A percentile compares a stretch with the other conserved stretches of the same genome.
Evolutionary conservation across 1,284 basidiomycete species (phyloP).

Genomic region (Ustilago esculenta): DNA sequence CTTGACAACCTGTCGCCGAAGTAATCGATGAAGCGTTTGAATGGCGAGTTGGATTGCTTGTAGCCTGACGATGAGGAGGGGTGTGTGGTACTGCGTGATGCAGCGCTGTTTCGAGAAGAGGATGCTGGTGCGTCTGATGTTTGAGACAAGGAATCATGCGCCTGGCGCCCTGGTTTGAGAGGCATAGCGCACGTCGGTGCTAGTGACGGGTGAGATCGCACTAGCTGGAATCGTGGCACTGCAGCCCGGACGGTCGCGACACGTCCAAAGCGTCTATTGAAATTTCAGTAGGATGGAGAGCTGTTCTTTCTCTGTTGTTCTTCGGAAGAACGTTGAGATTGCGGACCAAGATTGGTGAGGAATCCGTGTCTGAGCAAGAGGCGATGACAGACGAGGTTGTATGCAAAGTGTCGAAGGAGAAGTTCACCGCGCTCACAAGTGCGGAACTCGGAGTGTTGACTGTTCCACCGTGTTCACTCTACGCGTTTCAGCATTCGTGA

Average conservation of each 20-base stretch:
- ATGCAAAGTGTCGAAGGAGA: not conserved
- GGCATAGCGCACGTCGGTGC: slow-evolving; percentile 14
- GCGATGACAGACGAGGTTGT: not conserved
- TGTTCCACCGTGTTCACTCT: not conserved
- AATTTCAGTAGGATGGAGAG: not conserved
- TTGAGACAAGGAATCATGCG: slow-evolving; percentile 9
- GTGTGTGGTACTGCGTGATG: not conserved
- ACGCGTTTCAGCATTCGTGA: too few relatives aligned
- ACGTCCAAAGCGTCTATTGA: not conserved
- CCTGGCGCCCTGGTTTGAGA: slow-evolving; percentile 12
- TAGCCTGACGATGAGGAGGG: not conserved
- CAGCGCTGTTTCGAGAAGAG: not conserved
- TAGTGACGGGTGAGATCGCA: not conserved
- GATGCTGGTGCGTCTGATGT: slow-evolving; percentile 5
- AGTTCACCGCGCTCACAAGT: slow-evolving; percentile 15
- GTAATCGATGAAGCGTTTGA: not conserved
- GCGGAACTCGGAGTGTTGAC: slow-evolving; percentile 16
- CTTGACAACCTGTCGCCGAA: not conserved
- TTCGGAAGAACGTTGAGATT: too few relatives aligned
- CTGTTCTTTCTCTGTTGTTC: not conserved
- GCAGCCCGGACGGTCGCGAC: slow-evolving; percentile 1
- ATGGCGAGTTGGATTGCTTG: not conserved
- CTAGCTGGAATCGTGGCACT: not conserved
- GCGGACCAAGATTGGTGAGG: not conserved
- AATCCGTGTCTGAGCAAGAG: not conserved